Base-by-base conservation (phyloP, 768 basidiomycete genomes). In the Calocybe gangraenosa region DNA sequence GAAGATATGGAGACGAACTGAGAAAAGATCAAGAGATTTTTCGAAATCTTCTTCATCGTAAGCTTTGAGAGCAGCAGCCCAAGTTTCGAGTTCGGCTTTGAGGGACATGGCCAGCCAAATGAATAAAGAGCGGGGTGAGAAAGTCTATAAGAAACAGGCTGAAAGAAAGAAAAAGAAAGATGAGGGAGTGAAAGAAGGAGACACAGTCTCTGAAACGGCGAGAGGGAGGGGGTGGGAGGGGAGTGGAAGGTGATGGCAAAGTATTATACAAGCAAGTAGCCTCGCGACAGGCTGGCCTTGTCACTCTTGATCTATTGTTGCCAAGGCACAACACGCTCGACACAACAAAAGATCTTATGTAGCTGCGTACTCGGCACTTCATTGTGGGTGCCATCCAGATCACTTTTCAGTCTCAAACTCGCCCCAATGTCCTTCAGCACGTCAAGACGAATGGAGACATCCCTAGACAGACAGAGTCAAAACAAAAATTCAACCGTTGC, bases 1-100 rank as follows among this genome's bases (percentile, higher is more conserved):
- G 20, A 33, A 47, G 39, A 37, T 46, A 2, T 30, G 15, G n/a
- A 19, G 18, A 68, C 83, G 47, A 53, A 87, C 84, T 10, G 79
- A 73, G 66, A 97, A 96, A 22, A 85, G 73, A 41, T 82, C 73
- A 37, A 97, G 70, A 23, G 89, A 71, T 49, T 74, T 75, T 41
- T 82, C 80, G 59, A 87, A 93, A 60, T 94, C 83, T 56, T 87
- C 76, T 6, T 79, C 80, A 53, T 95, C 92, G 66, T 94, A 96
- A 3, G 92, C 86, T 57, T 82, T 77, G 61, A 97, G 80, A 47
- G 94, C 94, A 31, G 86, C 73, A 11, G 82, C 81, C 92, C 92
- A 95, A 2, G 75, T 82, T 62, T 93, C 87, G 34, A 97, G 79
- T 73, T 84, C 82, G 49, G 75, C 80, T 67, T 82, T 84, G 61